Base-by-base conservation (phyloP, 495 filamentous ascomycete genomes). In the Penicillium paxilli region DNA sequence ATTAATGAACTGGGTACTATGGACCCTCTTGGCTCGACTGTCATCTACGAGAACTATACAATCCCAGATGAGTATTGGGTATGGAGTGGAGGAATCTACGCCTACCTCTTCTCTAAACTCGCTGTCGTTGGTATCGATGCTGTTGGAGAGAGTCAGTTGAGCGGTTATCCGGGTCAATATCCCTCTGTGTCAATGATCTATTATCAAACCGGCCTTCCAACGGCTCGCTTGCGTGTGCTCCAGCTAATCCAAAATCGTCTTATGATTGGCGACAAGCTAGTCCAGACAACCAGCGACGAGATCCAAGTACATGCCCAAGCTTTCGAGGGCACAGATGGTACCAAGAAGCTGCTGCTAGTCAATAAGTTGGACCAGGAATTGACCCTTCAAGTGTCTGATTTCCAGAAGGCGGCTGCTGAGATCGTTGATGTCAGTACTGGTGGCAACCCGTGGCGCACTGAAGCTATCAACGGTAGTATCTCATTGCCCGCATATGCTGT, bases 111-210 rank as follows among this genome's bases (percentile, higher is more conserved):
- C 30, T 37, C 46, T 16, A 44, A 45, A 26, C 17, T 49, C 12
- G 37, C 46, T 9, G 17, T 49, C n/a, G 12, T 44, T 21, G 52
- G 46, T 3, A 55, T 55, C 21, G 52, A 55, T 44, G 37, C 30
- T 14, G 26, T 55, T 19, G 46, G 52, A 3, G 46, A 49, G 35
- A 44, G 46, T 21, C 52, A 55, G 38, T 22, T 55, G 19, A 55
- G 45, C 16, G 52, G 46, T 8, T 55, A 55, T 37, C 52, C 52
- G 11, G 52, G 46, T 8, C 45, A 55, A 35, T 55, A 44, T 20
- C 52, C 52, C 14, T 55, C 52, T 20, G 52, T 35, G 1, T 49
- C 52, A 11, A 46, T 55, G 52, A 30, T 55, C 19, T 37, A 49
- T 20, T 49, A 28, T 6, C 24, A 49, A 19, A 47, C 51, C 16